phyloP scores from a whole-genome alignment of 2,329 filamentous ascomycete genomes.

The Alternaria rosae region DNA sequence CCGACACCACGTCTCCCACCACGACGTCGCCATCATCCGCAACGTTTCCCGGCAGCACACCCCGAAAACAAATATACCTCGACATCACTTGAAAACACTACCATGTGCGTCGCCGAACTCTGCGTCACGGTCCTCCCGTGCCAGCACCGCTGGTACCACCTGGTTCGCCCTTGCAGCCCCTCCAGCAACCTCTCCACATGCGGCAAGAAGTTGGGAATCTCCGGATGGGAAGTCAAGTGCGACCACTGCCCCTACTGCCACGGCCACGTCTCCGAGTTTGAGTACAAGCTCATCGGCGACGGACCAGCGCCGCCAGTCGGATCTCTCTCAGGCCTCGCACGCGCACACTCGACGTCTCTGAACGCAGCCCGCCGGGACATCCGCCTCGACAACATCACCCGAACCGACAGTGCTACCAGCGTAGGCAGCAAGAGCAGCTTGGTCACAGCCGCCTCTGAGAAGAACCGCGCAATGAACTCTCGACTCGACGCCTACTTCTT shows the following conservation, averaged over 20 bases:
- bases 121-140: slow-evolving; percentile 58
- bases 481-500: slow-evolving; percentile 51
- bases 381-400: slow-evolving; percentile 46
- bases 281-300: slow-evolving; percentile 56
- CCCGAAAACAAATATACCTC: slow-evolving; percentile 30
- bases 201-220: slow-evolving; percentile 53
- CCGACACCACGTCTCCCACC: slow-evolving; percentile 24
- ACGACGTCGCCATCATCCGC: slow-evolving; percentile 30
- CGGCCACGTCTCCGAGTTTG: slow-evolving; percentile 50
- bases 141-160: slow-evolving; percentile 60
- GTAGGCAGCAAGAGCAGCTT: slow-evolving; percentile 45
- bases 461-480: slow-evolving; percentile 51
- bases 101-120: slow-evolving; percentile 60
- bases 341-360: slow-evolving; percentile 49
- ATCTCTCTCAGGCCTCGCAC: slow-evolving; percentile 47
- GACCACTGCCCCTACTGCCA: slow-evolving; percentile 59
- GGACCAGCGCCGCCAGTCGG: slow-evolving; percentile 51
- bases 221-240: slow-evolving; percentile 59
- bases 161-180: slow-evolving; percentile 54
- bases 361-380: slow-evolving; percentile 48
- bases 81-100: slow-evolving; percentile 38
- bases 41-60: slow-evolving; percentile 30
- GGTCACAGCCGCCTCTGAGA: slow-evolving; percentile 46
- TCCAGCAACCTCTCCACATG: slow-evolving; percentile 58
- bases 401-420: slow-evolving; percentile 48